Evolutionary conservation across 805 yeast genomes (phyloP), one percentile per base, ranked within the genome.

Genomic region (Hermanozyma aechmeae): DNA sequence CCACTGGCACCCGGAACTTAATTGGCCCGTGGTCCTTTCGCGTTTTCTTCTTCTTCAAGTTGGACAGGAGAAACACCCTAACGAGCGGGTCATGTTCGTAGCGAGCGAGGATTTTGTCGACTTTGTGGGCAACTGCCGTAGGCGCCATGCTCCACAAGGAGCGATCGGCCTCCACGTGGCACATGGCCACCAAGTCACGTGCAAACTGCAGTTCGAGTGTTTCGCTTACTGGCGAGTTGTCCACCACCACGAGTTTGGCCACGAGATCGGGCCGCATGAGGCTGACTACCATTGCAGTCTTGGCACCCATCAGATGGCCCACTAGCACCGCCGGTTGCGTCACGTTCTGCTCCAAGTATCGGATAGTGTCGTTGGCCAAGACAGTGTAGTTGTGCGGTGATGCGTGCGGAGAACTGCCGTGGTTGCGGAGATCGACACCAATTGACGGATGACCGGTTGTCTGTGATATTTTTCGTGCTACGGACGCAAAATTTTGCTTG

Each of bases 221-320:
- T 15, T 55, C 53, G 28, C 47, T 47, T 4, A 38, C 51, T 6
- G 76, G 76, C 5, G 68, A 50, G 41, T 68, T 70, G 34, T 68
- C 76, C 3, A 73, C 56, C 4, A 73, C 64, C 0, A 73, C 53
- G 18, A 72, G 39, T 32, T 56, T 61, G 4, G 53, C 43, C 1
- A 70, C 53, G 19, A 51, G 32, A 4, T 56, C 59, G 2, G 72
- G 72, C 25, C 53, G 37, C 33, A 46, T 41, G 19, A 75, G 43
- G 0, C 70, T 50, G 1, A 61, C 58, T 26, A 63, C 31, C 66
- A 75, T 62, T 0, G 71, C 71, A 1, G 68, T 62, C 41, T 72
- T 73, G 4, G 76, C 79, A 1, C 82, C 82, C 71, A 75, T 65
- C 13, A 77, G 72, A 42, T 69, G 77, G 0, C 81, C 80, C 13